phyloP scores from a whole-genome alignment of 2,329 filamentous ascomycete species.

The Sphaerostilbella broomeana region DNA sequence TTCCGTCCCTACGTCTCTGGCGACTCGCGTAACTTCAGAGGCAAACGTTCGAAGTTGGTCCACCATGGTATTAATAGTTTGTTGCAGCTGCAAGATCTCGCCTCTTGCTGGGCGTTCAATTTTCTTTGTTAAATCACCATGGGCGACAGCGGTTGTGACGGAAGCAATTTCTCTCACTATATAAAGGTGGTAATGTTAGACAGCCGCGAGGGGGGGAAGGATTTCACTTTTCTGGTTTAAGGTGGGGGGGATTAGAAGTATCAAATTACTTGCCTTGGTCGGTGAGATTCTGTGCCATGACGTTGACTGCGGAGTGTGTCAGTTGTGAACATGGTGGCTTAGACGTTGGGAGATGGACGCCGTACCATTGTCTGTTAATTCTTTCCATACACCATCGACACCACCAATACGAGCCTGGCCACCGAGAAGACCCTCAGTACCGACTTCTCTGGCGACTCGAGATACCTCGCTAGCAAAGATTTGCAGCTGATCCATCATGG shows the following conservation, averaged over 20 bases:
- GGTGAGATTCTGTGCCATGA: slow-evolving; percentile 77
- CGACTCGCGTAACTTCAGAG: slow-evolving; percentile 75
- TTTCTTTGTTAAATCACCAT: slow-evolving; percentile 77
- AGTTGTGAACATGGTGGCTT: neutral
- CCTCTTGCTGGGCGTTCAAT: slow-evolving; percentile 74
- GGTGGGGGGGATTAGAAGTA: neutral
- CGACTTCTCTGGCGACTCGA: slow-evolving; percentile 87
- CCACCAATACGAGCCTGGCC: slow-evolving; percentile 91
- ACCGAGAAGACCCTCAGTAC: slow-evolving; percentile 88
- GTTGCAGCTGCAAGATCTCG: slow-evolving; percentile 76
- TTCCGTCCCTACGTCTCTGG: slow-evolving; percentile 77
- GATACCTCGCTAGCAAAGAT: slow-evolving; percentile 96
- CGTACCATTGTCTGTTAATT: slow-evolving; percentile 78
- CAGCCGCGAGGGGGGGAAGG: too few species aligned
- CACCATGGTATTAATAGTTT: slow-evolving; percentile 87
- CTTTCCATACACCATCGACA: slow-evolving; percentile 95
- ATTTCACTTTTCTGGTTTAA: too few species aligned
- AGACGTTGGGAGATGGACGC: neutral
- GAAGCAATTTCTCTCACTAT: slow-evolving; percentile 75
- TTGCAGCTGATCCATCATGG: slow-evolving; percentile 97
- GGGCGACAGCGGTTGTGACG: slow-evolving; percentile 75
- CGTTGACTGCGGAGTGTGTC: slow-evolving; percentile 52
- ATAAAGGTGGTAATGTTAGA: slow-evolving; percentile 7
- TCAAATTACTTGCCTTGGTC: slow-evolving; percentile 51
- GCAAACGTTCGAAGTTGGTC: slow-evolving; percentile 79